Percentiles rank a stretch among this genome's conserved stretches.
Evolutionary conservation across 2,329 filamentous ascomycete species (phyloP).

Genomic region (Lasiodiplodia theobromae): DNA sequence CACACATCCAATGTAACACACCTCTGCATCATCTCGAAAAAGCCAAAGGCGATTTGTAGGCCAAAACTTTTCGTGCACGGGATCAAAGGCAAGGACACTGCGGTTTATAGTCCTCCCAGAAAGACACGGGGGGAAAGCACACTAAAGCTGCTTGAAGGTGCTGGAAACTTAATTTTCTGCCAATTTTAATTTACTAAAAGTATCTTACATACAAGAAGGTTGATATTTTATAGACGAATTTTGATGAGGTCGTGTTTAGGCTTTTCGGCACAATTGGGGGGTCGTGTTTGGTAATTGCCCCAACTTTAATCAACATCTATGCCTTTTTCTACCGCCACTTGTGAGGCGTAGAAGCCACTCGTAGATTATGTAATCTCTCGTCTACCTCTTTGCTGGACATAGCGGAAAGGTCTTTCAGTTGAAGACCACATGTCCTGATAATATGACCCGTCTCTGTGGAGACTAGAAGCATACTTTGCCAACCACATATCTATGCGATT

Average conservation of each 20-base stretch:
- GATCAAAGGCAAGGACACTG: background rate
- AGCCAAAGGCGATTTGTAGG: background rate
- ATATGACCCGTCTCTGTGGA: no score
- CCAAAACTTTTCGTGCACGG: background rate
- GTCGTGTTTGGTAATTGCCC: no score
- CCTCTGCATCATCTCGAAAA: background rate
- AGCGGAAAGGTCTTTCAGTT: background rate
- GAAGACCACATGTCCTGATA: no score
- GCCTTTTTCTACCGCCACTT: background rate
- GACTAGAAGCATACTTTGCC: no score
- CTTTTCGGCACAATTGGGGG: background rate
- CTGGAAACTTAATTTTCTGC: background rate
- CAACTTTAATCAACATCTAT: no score
- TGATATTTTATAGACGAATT: no score
- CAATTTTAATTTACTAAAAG: background rate
- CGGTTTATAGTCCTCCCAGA: background rate
- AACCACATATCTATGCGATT: no score
- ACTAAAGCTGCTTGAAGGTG: background rate
- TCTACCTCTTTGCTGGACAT: background rate
- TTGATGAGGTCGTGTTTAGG: background rate
- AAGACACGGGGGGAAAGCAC: background rate
- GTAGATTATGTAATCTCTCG: background rate
- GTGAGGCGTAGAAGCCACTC: background rate
- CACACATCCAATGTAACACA: background rate
- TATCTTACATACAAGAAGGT: background rate